Evolutionary conservation across 2,329 filamentous ascomycete genomes (phyloP).

Genomic region (Teratosphaeria zuluensis): DNA sequence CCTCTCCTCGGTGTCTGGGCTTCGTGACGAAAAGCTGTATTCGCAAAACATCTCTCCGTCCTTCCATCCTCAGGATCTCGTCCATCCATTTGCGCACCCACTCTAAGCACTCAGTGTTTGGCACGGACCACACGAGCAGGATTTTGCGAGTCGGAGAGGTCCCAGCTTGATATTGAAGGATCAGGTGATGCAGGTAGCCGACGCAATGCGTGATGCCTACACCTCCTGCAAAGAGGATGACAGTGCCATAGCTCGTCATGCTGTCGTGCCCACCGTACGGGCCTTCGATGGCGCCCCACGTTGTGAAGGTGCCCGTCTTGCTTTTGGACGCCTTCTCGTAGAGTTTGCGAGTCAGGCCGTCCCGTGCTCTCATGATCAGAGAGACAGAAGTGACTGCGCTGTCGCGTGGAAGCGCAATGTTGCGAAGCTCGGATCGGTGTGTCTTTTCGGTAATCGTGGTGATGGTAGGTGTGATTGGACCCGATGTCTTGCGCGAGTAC

Average conservation of each 20-base stretch:
- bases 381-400: slow-evolving; percentile 45
- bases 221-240: slow-evolving; percentile 69
- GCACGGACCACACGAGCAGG: slow-evolving; percentile 69
- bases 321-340: slow-evolving; percentile 57
- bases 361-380: slow-evolving; percentile 63
- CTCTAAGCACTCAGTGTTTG: slow-evolving; percentile 55
- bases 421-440: slow-evolving; percentile 8
- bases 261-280: slow-evolving; percentile 64
- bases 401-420: slow-evolving; percentile 17
- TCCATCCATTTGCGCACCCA: slow-evolving; percentile 61
- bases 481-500: background rate
- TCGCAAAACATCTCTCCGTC: slow-evolving; percentile 48
- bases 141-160: slow-evolving; percentile 63
- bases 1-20: slow-evolving; percentile 45
- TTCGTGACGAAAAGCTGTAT: slow-evolving; percentile 56
- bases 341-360: slow-evolving; percentile 61
- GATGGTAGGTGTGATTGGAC: slow-evolving; percentile 6
- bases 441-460: slow-evolving; percentile 9
- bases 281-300: slow-evolving; percentile 61
- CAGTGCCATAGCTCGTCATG: slow-evolving; percentile 66
- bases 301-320: slow-evolving; percentile 52
- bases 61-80: slow-evolving; percentile 50
- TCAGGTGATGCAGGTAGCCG: slow-evolving; percentile 63
- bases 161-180: slow-evolving; percentile 57
- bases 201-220: slow-evolving; percentile 75